phyloP scores from a whole-genome alignment of 2,329 filamentous ascomycete genomes.

The Sphaerulina musiva region DNA sequence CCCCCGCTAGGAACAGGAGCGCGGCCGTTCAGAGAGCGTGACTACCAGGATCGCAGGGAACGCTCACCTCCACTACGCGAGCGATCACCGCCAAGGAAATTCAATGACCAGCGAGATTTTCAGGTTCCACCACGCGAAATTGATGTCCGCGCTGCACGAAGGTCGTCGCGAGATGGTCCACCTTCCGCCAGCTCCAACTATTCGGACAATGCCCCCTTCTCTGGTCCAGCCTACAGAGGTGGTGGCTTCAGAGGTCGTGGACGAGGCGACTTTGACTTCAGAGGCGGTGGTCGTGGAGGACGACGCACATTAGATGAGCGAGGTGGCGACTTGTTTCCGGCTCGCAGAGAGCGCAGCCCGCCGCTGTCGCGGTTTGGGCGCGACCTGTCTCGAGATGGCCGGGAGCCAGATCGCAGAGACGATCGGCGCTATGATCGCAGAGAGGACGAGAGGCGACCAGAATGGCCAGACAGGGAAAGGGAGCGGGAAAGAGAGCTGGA shows the following conservation, averaged over 20 bases:
- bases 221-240: conserved; percentile 38
- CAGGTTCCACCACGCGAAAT: conserved; percentile 54
- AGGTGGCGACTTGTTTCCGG: conserved; percentile 47
- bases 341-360: conserved; percentile 45
- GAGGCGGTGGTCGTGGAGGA: conserved; percentile 41
- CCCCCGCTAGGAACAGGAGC: conserved; percentile 53
- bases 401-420: conserved; percentile 37
- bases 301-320: conserved; percentile 44
- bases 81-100: conserved; percentile 55
- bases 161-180: conserved; percentile 66
- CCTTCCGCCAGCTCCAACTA: conserved; percentile 64
- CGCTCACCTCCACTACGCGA: conserved; percentile 57
- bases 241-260: conserved; percentile 42
- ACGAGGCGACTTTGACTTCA: conserved; percentile 46
- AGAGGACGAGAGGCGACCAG: conserved; percentile 38
- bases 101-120: conserved; percentile 57
- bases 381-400: conserved; percentile 36
- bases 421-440: conserved; percentile 43
- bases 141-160: conserved; percentile 60
- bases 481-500: conserved; percentile 40
- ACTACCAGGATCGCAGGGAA: conserved; percentile 48
- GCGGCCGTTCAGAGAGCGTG: conserved; percentile 48
- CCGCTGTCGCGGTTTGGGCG: conserved; percentile 47
- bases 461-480: conserved; percentile 35
- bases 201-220: conserved; percentile 58